A percentile compares a stretch with the other conserved stretches of the same genome.
These are phyloP conservation scores for Hygrocybe coccinea DNA, from an alignment of 768 basidiomycete genomes.

Conservation along the genomic window DNA sequence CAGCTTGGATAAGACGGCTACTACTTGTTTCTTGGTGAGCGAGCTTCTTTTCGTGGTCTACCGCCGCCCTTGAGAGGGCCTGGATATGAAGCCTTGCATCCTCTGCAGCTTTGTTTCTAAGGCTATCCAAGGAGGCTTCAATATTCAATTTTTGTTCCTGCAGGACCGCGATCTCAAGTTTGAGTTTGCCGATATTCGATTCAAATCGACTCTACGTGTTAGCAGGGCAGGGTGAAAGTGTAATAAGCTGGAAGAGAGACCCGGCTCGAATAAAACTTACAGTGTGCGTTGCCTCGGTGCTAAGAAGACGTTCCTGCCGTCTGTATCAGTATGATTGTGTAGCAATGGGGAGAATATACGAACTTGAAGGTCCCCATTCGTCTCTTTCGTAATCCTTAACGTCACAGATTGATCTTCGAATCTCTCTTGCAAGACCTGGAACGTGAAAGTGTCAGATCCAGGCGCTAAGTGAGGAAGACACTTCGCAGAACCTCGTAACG, in stretches of 20 bases:
- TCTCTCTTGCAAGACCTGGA: slow-evolving; percentile 19
- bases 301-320: slow-evolving; percentile 35
- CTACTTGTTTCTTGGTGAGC: slow-evolving; percentile 24
- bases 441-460: background rate
- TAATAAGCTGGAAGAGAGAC: background rate
- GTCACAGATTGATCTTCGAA: slow-evolving; percentile 44
- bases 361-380: slow-evolving; percentile 15
- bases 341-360: background rate
- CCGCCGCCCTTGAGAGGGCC: slow-evolving; percentile 10
- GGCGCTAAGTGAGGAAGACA: background rate
- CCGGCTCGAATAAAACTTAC: slow-evolving; percentile 26
- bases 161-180: slow-evolving; percentile 37
- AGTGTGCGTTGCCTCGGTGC: slow-evolving; percentile 32
- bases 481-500: background rate
- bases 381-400: slow-evolving; percentile 39
- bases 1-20: slow-evolving; percentile 24
- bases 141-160: slow-evolving; percentile 37
- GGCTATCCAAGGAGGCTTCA: slow-evolving; percentile 16
- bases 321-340: background rate
- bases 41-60: slow-evolving; percentile 26
- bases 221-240: background rate
- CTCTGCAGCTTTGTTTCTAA: slow-evolving; percentile 23
- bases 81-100: slow-evolving; percentile 23
- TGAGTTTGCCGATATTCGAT: slow-evolving; percentile 29
- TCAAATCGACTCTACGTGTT: slow-evolving; percentile 23